Evolutionary conservation across 768 basidiomycete species (phyloP).

Genomic region (Pleurotus giganteus): DNA sequence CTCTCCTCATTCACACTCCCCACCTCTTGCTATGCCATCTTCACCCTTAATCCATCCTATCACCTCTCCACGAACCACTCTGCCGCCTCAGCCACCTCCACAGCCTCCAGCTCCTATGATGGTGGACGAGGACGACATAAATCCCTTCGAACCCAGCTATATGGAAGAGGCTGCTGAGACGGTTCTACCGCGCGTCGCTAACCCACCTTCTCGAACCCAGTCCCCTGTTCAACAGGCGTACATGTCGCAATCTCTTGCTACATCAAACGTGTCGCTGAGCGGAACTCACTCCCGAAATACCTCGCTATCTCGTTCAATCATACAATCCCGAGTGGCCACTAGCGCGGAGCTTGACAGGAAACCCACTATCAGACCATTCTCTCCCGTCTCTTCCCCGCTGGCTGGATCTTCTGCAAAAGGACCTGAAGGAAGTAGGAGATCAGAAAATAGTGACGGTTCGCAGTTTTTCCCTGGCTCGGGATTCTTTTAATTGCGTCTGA

Average conservation of each 20-base stretch:
- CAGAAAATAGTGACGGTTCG: conserved; percentile 26
- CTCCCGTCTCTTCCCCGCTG: conserved; percentile 20
- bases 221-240: conserved; percentile 1
- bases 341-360: conserved; percentile 44
- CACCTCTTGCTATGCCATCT: background rate
- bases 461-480: conserved; percentile 39
- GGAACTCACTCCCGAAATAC: conserved; percentile 4
- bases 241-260: conserved; percentile 11
- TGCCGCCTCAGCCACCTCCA: background rate
- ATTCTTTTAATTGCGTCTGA: conserved; percentile 22
- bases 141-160: conserved; percentile 40
- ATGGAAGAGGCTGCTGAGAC: conserved; percentile 23
- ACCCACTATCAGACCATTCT: conserved; percentile 28
- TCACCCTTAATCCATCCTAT: conserved; percentile 16
- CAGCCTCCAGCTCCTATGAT: conserved; percentile 10
- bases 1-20: conserved; percentile 4
- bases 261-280: conserved; percentile 5
- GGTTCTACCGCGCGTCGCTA: conserved; percentile 14
- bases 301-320: conserved; percentile 11
- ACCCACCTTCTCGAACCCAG: conserved; percentile 8
- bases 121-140: conserved; percentile 32
- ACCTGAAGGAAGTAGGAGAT: conserved; percentile 18
- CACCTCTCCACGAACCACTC: background rate
- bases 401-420: conserved; percentile 10
- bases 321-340: conserved; percentile 25